Evolutionary conservation across 768 basidiomycete species (phyloP).

Genomic region (Lactarius hatsudake): DNA sequence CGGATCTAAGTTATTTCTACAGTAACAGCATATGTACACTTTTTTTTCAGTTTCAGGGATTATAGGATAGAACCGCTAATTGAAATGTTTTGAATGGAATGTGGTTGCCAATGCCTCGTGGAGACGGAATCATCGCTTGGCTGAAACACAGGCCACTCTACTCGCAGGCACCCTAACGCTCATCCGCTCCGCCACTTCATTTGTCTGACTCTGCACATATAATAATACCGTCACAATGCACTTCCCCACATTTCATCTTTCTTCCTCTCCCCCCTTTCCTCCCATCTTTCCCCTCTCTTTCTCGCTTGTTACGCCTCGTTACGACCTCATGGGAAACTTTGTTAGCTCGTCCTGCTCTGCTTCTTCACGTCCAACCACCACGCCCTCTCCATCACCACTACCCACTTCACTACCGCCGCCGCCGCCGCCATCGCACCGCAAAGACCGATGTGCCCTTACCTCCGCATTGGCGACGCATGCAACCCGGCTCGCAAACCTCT

Average conservation of each 20-base stretch:
- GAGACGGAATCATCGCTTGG: not conserved
- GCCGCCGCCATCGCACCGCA: not conserved
- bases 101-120: not conserved
- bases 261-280: not conserved
- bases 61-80: too few relatives aligned
- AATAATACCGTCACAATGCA: slow-evolving; percentile 1
- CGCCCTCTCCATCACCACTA: not conserved
- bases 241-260: slow-evolving; percentile 14
- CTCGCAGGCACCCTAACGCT: not conserved
- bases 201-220: not conserved
- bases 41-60: too few relatives aligned
- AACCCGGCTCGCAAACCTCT: not conserved
- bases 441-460: not conserved
- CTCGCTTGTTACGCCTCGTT: not conserved
- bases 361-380: not conserved
- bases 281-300: not conserved
- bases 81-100: not conserved
- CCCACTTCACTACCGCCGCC: not conserved
- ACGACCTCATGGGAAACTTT: slow-evolving; percentile 17
- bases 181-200: not conserved
- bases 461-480: slow-evolving; percentile 9
- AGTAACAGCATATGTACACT: not conserved
- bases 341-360: slow-evolving; percentile 2
- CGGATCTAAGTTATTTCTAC: slow-evolving; percentile 6
- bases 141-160: not conserved